Evolutionary conservation across 805 yeast species (phyloP), one percentile per base, ranked within the genome.

Genomic region (Wickerhamomyces strasburgensis): DNA sequence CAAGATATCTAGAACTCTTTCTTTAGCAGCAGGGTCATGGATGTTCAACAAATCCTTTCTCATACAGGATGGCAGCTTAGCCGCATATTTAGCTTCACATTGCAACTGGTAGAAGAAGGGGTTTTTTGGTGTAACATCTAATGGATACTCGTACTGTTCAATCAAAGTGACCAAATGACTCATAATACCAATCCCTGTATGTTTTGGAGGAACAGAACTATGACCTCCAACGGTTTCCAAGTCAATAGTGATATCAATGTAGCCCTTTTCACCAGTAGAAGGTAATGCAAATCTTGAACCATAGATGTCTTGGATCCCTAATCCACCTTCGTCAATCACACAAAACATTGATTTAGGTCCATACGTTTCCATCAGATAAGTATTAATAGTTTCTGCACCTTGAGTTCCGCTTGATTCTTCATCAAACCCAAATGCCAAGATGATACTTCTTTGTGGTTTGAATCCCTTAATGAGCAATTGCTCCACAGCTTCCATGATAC

Each of bases 141-240:
- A 23, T 19, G 44, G 44, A 30, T 41, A 41, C 30, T 37, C 41
- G 6, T 35, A 21, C 11, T 7, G 10, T 21, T 21, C 25, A 21
- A 85, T 62, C 14, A 56, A 47, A 8, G 64, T 57, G 9, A 80
- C 65, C 38, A 84, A 62, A 39, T 80, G 42, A 26, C 42, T 33
- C 17, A 44, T 40, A 39, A 44, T 39, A 14, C 48, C 48, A 17
- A 44, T 39, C 5, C 44, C 39, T 8, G 94, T 84, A 53, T 85
- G 94, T 29, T 74, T 80, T 2, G 89, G 90, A 6, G 94, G 93
- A 14, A 71, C 58, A 7, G 89, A 80, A 2, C 89, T 75, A 56
- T 84, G 94, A 5, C 94, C 94, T 29, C 94, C 94, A 9, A 75
- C 73, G 15, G 84, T 78, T 17, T 61, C 60, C 28, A 83, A 59